Conservation (phyloP, 1,139 yeast genomes). For the Suhomyces terraborum region DNA sequence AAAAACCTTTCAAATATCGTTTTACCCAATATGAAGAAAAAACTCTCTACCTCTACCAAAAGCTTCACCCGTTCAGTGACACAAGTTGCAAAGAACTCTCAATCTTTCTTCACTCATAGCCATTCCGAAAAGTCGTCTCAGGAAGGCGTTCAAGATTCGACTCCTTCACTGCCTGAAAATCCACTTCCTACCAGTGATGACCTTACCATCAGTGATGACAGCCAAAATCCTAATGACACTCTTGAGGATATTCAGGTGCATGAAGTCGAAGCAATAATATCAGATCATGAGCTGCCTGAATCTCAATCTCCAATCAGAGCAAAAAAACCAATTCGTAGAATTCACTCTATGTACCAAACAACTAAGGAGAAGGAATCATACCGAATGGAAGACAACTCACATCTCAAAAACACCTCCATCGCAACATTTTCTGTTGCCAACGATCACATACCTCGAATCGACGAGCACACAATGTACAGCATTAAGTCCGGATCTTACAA, state of each 20-base stretch:
- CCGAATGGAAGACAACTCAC: slow-evolving; percentile 41
- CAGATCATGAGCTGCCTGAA: not conserved
- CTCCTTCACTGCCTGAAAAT: not conserved
- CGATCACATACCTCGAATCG: slow-evolving; percentile 77
- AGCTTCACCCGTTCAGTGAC: slow-evolving; percentile 24
- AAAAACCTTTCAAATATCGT: slow-evolving; percentile 30
- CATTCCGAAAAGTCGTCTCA: slow-evolving; percentile 2
- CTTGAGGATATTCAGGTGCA: slow-evolving; percentile 4
- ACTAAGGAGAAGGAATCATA: slow-evolving; percentile 37
- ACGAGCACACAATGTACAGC: slow-evolving; percentile 60
- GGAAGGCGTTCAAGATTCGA: slow-evolving; percentile 4
- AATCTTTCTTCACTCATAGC: slow-evolving; percentile 6
- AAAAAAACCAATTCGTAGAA: slow-evolving; percentile 47
- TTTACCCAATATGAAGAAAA: slow-evolving; percentile 26
- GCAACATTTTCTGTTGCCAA: slow-evolving; percentile 51
- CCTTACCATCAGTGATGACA: not conserved
- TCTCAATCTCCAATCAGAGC: slow-evolving; percentile 9
- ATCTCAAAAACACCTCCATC: slow-evolving; percentile 42
- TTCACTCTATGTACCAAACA: slow-evolving; percentile 66
- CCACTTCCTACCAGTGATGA: not conserved
- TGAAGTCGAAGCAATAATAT: not conserved
- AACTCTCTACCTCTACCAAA: slow-evolving; percentile 22
- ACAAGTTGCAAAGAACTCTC: slow-evolving; percentile 18
- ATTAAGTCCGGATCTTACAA: slow-evolving; percentile 60
- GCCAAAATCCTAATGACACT: slow-evolving; percentile 2